Percentiles rank a stretch among this genome's conserved stretches.
Evolutionary conservation across 768 basidiomycete genomes (phyloP).

Genomic region (Pisolithus microcarpus): DNA sequence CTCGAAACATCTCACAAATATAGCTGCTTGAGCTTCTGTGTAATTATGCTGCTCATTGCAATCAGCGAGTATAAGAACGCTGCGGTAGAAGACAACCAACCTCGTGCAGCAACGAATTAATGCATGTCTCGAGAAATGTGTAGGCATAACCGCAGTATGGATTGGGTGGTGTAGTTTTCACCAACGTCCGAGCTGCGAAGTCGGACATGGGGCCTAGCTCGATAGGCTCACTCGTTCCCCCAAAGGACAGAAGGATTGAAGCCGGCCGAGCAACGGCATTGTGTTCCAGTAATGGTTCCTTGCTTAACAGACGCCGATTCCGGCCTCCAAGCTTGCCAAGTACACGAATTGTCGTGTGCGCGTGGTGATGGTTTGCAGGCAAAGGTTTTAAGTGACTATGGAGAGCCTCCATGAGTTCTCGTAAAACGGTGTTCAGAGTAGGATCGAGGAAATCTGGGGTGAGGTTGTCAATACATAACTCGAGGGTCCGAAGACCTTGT

Average conservation of each 20-base stretch:
- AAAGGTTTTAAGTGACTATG: constrained; percentile 86
- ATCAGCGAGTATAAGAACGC: constrained; percentile 4
- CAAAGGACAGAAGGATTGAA: constrained; percentile 66
- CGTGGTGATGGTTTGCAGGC: constrained; percentile 81
- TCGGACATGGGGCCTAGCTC: constrained; percentile 58
- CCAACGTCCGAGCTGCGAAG: constrained; percentile 59
- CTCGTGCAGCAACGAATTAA: constrained; percentile 68
- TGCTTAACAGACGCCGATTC: constrained; percentile 79
- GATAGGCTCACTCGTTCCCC: constrained; percentile 54
- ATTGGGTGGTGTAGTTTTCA: constrained; percentile 35
- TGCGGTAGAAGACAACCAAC: constrained; percentile 33
- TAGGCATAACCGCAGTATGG: constrained; percentile 55
- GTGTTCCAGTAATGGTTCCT: constrained; percentile 71
- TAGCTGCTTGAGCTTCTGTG: constrained; percentile 65
- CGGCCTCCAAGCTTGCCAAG: constrained; percentile 94
- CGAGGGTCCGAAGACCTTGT: constrained; percentile 92
- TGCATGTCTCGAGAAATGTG: constrained; percentile 60
- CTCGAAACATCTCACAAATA: constrained; percentile 64
- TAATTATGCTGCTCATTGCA: constrained; percentile 48
- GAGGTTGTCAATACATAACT: constrained; percentile 98
- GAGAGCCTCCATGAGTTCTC: constrained; percentile 91
- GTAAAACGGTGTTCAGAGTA: constrained; percentile 83
- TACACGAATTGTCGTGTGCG: constrained; percentile 93
- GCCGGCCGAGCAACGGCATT: constrained; percentile 64
- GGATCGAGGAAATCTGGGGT: constrained; percentile 98